A percentile compares a stretch with the other conserved stretches of the same genome.
Evolutionary conservation across 805 yeast species (phyloP).

Genomic region (Candida maris): DNA sequence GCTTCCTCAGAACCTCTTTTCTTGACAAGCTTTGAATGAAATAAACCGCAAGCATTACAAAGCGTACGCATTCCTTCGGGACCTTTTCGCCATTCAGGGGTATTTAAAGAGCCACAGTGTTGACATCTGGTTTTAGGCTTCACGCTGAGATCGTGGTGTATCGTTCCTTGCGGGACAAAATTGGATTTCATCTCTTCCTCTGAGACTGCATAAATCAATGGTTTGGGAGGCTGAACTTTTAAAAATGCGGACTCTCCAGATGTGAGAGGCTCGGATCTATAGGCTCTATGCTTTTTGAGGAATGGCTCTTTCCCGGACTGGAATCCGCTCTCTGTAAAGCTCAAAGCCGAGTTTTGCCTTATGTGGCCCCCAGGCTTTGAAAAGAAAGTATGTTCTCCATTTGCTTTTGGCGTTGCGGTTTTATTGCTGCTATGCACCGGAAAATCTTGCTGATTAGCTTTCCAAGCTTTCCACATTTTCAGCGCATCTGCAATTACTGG

Average conservation of each 20-base stretch:
- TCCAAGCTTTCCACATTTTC: too few species aligned
- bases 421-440: too few species aligned
- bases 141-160: conserved; percentile 34
- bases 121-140: conserved; percentile 39
- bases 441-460: too few species aligned
- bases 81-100: conserved; percentile 94
- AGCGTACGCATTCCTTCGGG: conserved; percentile 78
- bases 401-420: too few species aligned
- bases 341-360: too few species aligned
- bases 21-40: conserved; percentile 57
- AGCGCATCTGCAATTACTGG: too few species aligned
- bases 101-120: conserved; percentile 70
- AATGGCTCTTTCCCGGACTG: neutral
- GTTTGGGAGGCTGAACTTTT: conserved; percentile 31
- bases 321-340: too few species aligned
- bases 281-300: conserved; percentile 11
- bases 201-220: conserved; percentile 16
- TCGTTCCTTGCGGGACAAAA: conserved; percentile 30
- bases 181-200: conserved; percentile 8
- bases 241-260: conserved; percentile 28
- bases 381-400: too few species aligned
- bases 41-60: conserved; percentile 91
- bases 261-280: conserved; percentile 18
- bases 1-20: conserved; percentile 44
- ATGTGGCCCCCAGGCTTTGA: too few species aligned